phyloP scores from a whole-genome alignment of 768 basidiomycete species.

The Pleurotus citrinopileatus region DNA sequence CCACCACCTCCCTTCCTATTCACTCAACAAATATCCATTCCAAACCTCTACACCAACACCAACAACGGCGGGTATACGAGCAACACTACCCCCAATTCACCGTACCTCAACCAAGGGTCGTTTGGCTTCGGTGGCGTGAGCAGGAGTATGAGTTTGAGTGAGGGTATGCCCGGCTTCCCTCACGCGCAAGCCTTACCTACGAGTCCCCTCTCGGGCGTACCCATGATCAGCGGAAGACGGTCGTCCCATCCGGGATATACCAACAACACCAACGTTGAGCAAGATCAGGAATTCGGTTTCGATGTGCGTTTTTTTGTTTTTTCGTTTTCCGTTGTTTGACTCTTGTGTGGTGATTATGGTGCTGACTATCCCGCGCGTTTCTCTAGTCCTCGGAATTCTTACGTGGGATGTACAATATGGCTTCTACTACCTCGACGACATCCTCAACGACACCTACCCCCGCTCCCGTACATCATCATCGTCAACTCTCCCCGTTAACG shows the following conservation, averaged over 20 bases:
- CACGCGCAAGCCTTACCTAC: background rate
- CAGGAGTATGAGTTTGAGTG: background rate
- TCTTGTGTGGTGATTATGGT: background rate
- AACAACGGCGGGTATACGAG: background rate
- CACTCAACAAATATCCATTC: constrained; percentile 58
- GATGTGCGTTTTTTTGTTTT: constrained; percentile 29
- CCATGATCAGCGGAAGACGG: constrained; percentile 57
- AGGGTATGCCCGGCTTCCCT: background rate
- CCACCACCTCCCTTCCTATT: constrained; percentile 24
- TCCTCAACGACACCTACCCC: background rate
- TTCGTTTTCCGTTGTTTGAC: constrained; percentile 10
- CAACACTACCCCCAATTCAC: background rate
- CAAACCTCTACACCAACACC: constrained; percentile 43
- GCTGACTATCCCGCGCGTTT: constrained; percentile 2
- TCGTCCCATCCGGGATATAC: constrained; percentile 49
- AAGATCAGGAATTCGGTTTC: constrained; percentile 48
- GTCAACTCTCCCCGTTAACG: background rate
- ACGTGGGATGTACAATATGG: constrained; percentile 42
- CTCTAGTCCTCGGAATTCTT: constrained; percentile 48
- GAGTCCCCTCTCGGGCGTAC: constrained; percentile 17
- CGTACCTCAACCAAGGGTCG: background rate
- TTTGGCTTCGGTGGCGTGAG: background rate
- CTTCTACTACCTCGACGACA: background rate
- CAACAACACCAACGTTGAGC: constrained; percentile 31
- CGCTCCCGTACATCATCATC: background rate